Evolutionary conservation across 495 filamentous ascomycete genomes (phyloP), one percentile per base, ranked within the genome.

Genomic region (Penicillium soppii): DNA sequence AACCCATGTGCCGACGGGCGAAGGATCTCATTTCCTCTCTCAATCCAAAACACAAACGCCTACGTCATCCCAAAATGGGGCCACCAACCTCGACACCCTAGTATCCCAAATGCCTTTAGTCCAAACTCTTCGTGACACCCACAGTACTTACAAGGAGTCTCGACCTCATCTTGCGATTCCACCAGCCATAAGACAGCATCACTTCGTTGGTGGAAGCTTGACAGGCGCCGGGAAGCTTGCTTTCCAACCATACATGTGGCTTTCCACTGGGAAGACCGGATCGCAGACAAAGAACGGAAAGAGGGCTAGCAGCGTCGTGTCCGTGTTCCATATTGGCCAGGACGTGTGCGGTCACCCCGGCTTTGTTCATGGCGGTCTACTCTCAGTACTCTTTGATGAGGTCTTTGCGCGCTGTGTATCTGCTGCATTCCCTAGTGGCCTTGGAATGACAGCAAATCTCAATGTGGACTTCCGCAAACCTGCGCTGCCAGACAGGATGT

Each of bases 211-310:
- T 3, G 71, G 70, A 7, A 62, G 63, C 33, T 76, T 97, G 5
- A 52, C 84, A 29, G 91, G 92, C 3, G 70, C 79, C 0, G 83
- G 83, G 16, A 88, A 78, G 62, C 79, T 97, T 37, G 81, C 82
- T 9, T 84, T 94, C 0, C 86, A 91, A 5, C 94, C 92, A 1
- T 80, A 89, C 26, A 80, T 82, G 42, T 97, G 86, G 76, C 77
- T 72, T 7, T 49, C 54, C 4, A 57, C 39, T 5, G 43, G 26
- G 3, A 51, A 53, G 26, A 6, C 49, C 15, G 80, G 84, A 23
- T 66, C 73, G 9, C 20, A 33, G 19, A 9, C 33, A 15, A 27
- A 26, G 4, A 29, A 7, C 10, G 13, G 12, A 15, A 9, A 49
- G 17, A 38, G 50, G 38, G 27, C 48, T 15, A 63, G 58, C 50